Evolutionary conservation across 2,329 filamentous ascomycete species (phyloP).

Genomic region (Hymenoscyphus fructigenus): DNA sequence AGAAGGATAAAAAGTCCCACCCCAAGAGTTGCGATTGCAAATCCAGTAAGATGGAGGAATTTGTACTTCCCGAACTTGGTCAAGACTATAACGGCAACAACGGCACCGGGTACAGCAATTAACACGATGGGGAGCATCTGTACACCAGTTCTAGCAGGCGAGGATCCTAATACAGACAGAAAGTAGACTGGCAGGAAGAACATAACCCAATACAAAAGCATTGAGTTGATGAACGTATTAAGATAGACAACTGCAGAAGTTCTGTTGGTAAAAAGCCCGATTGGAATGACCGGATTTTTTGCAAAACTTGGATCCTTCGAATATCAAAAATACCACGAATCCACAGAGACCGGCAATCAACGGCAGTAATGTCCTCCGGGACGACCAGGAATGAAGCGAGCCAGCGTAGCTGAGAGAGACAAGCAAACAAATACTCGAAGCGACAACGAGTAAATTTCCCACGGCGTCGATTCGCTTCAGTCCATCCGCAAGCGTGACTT

Average conservation of each 20-base stretch:
- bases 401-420: neutral
- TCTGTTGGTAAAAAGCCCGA: neutral
- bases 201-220: neutral
- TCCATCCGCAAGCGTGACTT: neutral
- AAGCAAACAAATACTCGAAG: neutral
- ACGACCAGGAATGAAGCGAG: neutral
- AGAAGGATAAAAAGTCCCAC: neutral
- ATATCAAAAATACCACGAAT: neutral
- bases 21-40: neutral
- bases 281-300: neutral
- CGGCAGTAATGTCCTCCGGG: neutral
- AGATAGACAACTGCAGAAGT: neutral
- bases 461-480: neutral
- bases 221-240: neutral
- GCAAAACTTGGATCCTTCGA: neutral
- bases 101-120: neutral
- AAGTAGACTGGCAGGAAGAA: neutral
- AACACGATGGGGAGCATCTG: neutral
- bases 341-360: neutral
- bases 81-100: neutral
- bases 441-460: neutral
- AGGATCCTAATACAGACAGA: neutral
- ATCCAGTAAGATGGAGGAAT: neutral
- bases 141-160: neutral
- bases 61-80: constrained; percentile 5